A percentile compares a stretch with the other conserved stretches of the same genome.
Conservation (phyloP, 495 filamentous ascomycete genomes). For the Pseudoneurospora amorphoporcata region DNA sequence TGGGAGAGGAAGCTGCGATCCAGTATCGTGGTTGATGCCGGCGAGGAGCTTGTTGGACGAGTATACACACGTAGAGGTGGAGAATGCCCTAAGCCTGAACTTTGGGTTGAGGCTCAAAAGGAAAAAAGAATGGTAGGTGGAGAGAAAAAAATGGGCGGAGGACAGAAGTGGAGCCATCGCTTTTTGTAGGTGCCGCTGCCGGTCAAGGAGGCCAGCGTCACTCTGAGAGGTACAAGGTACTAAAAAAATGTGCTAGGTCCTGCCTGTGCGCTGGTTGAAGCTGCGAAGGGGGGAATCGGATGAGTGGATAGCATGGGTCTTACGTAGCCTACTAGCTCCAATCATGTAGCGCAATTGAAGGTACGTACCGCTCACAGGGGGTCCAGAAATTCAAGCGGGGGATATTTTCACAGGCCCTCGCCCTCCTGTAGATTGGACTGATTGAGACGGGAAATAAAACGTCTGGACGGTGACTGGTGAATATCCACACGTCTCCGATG, state of each 20-base stretch:
- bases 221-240: neutral
- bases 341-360: neutral
- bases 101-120: constrained; percentile 23
- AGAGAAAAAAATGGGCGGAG: constrained; percentile 26
- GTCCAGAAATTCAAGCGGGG: neutral
- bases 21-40: constrained; percentile 4
- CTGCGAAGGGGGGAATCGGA: neutral
- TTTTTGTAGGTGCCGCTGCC: neutral
- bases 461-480: neutral
- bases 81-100: constrained; percentile 22
- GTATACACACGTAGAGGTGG: constrained; percentile 15
- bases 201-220: constrained; percentile 2
- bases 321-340: neutral
- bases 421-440: neutral
- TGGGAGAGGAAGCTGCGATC: constrained; percentile 13
- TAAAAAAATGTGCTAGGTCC: neutral
- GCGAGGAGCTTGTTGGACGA: neutral
- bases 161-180: constrained; percentile 6
- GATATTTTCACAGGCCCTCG: neutral
- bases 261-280: neutral
- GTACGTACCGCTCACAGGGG: neutral
- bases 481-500: neutral
- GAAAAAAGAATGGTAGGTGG: constrained; percentile 24
- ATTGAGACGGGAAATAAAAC: neutral
- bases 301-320: neutral